Percentiles rank a stretch among this genome's conserved stretches.
Conservation (phyloP, 2,329 filamentous ascomycete species). For the Arachnomyces sp. region DNA sequence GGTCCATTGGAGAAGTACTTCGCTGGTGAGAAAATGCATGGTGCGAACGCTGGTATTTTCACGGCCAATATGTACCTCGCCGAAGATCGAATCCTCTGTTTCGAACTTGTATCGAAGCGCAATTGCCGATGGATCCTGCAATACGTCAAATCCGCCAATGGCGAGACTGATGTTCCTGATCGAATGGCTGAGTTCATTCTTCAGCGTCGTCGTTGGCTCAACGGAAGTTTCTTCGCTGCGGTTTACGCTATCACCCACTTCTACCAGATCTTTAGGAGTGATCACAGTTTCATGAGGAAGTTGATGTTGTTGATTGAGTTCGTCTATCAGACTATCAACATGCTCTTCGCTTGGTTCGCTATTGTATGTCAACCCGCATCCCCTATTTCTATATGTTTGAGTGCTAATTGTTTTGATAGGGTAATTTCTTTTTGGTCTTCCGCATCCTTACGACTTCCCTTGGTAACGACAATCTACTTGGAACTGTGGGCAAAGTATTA, state of each 20-base stretch:
- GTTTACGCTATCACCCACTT: constrained; percentile 93
- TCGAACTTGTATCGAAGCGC: constrained; percentile 88
- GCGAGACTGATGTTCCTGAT: constrained; percentile 94
- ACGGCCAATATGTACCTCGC: constrained; percentile 67
- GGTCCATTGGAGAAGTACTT: constrained; percentile 96
- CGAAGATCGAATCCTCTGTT: constrained; percentile 45
- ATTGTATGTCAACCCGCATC: constrained; percentile 47
- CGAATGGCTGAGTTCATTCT: constrained; percentile 90
- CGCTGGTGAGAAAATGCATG: constrained; percentile 90
- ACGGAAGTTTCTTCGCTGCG: constrained; percentile 96
- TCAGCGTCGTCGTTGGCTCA: constrained; percentile 92
- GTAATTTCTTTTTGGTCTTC: constrained; percentile 99
- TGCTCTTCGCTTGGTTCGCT: constrained; percentile 98
- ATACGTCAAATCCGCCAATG: constrained; percentile 94
- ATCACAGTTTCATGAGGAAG: constrained; percentile 81
- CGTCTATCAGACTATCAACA: constrained; percentile 84
- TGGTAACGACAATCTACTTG: constrained; percentile 59
- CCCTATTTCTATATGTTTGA: neutral
- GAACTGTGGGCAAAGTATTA: constrained; percentile 67
- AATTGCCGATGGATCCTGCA: constrained; percentile 97
- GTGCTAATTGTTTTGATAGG: constrained; percentile 28
- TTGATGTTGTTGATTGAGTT: constrained; percentile 88
- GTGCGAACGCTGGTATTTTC: constrained; percentile 87
- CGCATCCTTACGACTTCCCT: constrained; percentile 88
- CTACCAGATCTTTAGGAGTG: constrained; percentile 89